Base-by-base conservation (phyloP, 139 green algal genomes). In the Tetradesmus lagerheimii region DNA sequence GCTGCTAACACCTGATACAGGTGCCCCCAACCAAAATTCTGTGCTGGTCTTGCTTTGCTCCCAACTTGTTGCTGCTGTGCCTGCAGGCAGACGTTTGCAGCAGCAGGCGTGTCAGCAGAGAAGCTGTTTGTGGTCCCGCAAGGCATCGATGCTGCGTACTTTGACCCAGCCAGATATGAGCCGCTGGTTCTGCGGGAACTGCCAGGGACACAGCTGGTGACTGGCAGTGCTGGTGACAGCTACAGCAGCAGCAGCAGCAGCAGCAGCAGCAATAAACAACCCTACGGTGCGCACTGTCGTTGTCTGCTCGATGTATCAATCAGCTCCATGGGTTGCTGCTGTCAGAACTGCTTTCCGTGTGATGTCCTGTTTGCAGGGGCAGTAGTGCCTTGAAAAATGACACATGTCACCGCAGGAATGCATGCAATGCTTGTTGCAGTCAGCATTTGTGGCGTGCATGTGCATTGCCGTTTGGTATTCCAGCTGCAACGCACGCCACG, bases 71-170 rank as follows among this genome's bases (percentile, higher is more conserved):
- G 43, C 57, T 71, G 57, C 57, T 71, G 57, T 71, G 6, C 5
- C 23, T 27, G 18, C 20, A 29, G 18, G 29, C 23, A 79, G 0
- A 90, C 77, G 23, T 91, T 88, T 37, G 31, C 80, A 39, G 41
- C 80, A 18, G 80, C 88, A 27, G 88, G 88, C 9, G 88, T 91
- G 8, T 27, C 47, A 25, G 29, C 67, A 25, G 64, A 76, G 18
- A 91, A 91, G 88, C 79, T 92, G 64, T 8, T n/a, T 29, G 89
- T 95, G 27, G 87, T 95, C 29, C 92, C 92, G 0, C 90, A 95
- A 79, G 81, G 81, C 50, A 76, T 87, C 25, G 81, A 87, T 34
- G 81, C 45, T 0, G 4, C 15, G 4, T 64, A 85, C 27, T 95
- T 95, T 74, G 88, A 94, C 43, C 93, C 93, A 6, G 43, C 4